Evolutionary conservation across 2,329 filamentous ascomycete species (phyloP).

Genomic region (Ophiocordyceps camponoti-leonardi): DNA sequence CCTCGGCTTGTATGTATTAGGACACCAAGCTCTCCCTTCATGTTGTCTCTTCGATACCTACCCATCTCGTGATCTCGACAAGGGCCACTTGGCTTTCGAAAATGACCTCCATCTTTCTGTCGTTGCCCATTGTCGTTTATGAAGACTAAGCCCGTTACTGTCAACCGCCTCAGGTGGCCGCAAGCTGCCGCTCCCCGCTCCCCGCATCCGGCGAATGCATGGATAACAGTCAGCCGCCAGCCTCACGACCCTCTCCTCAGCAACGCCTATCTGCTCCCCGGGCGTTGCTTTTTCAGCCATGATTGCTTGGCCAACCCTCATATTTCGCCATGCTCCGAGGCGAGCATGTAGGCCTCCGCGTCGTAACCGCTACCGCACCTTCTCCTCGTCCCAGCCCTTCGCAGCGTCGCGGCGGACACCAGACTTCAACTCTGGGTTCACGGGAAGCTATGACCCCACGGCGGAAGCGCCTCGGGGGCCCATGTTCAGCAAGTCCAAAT

Average conservation of each 20-base stretch:
- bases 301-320: conserved; percentile 15
- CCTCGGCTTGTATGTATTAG: background rate
- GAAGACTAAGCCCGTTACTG: background rate
- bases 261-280: background rate
- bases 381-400: conserved; percentile 9
- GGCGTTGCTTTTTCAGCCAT: background rate
- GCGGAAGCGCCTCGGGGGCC: conserved; percentile 36
- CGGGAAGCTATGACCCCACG: conserved; percentile 39
- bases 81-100: background rate
- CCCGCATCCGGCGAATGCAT: background rate
- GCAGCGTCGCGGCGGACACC: conserved; percentile 21
- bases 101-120: background rate
- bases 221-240: background rate
- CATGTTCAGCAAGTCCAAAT: conserved; percentile 39
- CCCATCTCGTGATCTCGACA: background rate
- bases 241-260: background rate
- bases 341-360: background rate
- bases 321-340: background rate
- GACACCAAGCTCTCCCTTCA: background rate
- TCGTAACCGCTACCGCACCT: conserved; percentile 4
- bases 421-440: conserved; percentile 40
- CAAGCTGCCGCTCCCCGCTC: background rate
- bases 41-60: background rate
- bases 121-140: background rate
- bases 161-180: background rate